phyloP scores from a whole-genome alignment of 1,284 basidiomycete species.

The Microbotryum intermedium region DNA sequence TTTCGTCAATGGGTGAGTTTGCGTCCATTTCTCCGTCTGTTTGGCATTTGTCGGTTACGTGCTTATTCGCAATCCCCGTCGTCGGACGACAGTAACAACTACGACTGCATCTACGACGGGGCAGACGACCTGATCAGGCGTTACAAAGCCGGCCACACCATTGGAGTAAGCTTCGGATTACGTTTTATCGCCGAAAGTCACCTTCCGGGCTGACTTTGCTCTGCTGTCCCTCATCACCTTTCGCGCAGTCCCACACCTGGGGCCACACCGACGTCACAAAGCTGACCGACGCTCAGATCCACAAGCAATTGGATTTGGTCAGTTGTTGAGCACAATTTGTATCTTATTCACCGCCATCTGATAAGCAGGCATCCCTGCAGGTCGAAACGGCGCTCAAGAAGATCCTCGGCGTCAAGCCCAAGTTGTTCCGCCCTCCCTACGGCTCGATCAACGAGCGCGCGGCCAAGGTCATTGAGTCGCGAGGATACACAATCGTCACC shows the following conservation, averaged over 20 bases:
- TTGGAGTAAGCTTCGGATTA: slow-evolving; percentile 33
- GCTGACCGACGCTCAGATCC: slow-evolving; percentile 26
- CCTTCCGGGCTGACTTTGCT: too few relatives aligned
- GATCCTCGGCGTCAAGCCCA: slow-evolving; percentile 36
- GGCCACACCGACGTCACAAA: slow-evolving; percentile 32
- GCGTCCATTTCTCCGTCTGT: background rate
- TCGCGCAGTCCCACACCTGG: slow-evolving; percentile 26
- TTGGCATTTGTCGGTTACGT: background rate
- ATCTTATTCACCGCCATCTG: too few relatives aligned
- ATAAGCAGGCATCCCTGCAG: background rate
- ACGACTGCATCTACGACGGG: slow-evolving; percentile 33
- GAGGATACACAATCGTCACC: slow-evolving; percentile 25
- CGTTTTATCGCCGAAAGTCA: background rate
- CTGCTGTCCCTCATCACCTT: background rate
- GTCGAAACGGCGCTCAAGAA: slow-evolving; percentile 32
- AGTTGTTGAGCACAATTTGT: background rate
- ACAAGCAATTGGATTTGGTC: slow-evolving; percentile 26
- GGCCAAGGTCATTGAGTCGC: slow-evolving; percentile 27
- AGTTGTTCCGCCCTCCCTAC: slow-evolving; percentile 32
- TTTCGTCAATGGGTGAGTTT: slow-evolving; percentile 13
- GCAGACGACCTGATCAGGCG: slow-evolving; percentile 25
- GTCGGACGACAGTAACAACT: slow-evolving; percentile 34
- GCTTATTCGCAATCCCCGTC: background rate
- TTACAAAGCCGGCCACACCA: slow-evolving; percentile 34
- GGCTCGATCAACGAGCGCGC: slow-evolving; percentile 24